phyloP scores from a whole-genome alignment of 1,284 basidiomycete species.

The Pseudozyma hubeiensis region DNA sequence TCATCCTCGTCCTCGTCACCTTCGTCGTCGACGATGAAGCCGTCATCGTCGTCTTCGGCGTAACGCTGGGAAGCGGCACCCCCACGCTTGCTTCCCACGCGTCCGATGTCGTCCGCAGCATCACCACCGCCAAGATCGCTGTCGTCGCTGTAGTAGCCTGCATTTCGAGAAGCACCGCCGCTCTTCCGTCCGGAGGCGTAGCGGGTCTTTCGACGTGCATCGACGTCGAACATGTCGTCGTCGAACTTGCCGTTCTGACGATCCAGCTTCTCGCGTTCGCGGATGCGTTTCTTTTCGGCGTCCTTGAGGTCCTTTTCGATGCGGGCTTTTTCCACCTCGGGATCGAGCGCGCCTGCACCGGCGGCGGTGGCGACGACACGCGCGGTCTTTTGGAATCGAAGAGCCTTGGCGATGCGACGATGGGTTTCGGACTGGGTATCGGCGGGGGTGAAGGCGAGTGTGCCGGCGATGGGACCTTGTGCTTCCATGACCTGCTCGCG shows the following conservation, averaged over 20 bases:
- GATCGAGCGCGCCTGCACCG: conserved; percentile 63
- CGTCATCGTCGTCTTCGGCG: conserved; percentile 64
- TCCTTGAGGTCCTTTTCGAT: conserved; percentile 64
- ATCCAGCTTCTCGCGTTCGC: conserved; percentile 52
- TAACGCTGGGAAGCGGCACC: conserved; percentile 30
- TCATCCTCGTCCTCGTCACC: conserved; percentile 51
- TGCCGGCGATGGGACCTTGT: conserved; percentile 83
- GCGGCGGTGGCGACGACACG: conserved; percentile 72
- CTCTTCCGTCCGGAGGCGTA: conserved; percentile 38
- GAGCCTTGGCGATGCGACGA: conserved; percentile 84
- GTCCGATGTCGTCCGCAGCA: conserved; percentile 29
- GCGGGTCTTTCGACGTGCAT: conserved; percentile 31
- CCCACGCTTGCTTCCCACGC: conserved; percentile 31
- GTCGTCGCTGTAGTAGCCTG: conserved; percentile 63
- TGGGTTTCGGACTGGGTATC: conserved; percentile 91
- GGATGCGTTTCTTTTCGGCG: conserved; percentile 61
- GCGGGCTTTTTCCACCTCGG: conserved; percentile 75
- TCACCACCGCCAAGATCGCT: conserved; percentile 44
- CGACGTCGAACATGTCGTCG: conserved; percentile 57
- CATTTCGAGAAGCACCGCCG: conserved; percentile 47
- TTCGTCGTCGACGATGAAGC: conserved; percentile 62
- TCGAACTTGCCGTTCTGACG: conserved; percentile 52
- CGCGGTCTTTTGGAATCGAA: conserved; percentile 81
- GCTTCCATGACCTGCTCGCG: conserved; percentile 85
- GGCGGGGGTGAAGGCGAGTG: conserved; percentile 84